Evolutionary conservation across 768 basidiomycete genomes (phyloP), one percentile per base, ranked within the genome.

Genomic region (Rhodotorula graminis): DNA sequence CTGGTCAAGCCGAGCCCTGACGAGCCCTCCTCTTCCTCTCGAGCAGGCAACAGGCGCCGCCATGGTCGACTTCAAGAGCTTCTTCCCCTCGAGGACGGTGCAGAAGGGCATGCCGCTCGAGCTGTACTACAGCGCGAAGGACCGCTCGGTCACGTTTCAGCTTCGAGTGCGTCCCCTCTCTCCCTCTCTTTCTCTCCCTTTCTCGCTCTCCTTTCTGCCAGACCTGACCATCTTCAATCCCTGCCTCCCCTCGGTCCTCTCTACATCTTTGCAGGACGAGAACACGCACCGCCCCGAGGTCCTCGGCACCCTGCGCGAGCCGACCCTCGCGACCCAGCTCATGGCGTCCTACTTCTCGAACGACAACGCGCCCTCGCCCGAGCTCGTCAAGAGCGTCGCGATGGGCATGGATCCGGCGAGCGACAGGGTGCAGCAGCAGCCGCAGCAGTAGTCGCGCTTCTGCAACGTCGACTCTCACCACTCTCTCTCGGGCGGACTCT

Each of bases 261-360:
- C 19, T 44, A 42, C 19, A 37, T 12, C 9, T 14, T n/a, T 11
- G 21, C 61, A 63, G 65, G 49, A 62, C 40, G 64, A 67, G 10
- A 57, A 63, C 31, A 56, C 57, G 9, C 44, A n/a, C 44, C 5
- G 76, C 68, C 80, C 79, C 12, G 77, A 77, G 42, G 61, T 76
- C 2, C 77, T 83, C 21, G 82, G 82, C 15, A 69, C 59, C 37
- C 75, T 83, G 33, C 64, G 71, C 19, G 79, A 82, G 46, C 47
- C 72, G 1, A 77, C 79, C 73, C 67, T 83, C 9, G 78, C 78
- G 1, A 76, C 73, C 25, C 78, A 82, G 65, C 68, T 83, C 64
- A 81, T 83, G 72, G 68, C 80, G 33, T 80, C 81, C 1, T 83
- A 83, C 76, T 82, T 83, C 59, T 74, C 80, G 3, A 79, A 81